Conservation (phyloP, 768 basidiomycete species). For the Calocybe gangraenosa region DNA sequence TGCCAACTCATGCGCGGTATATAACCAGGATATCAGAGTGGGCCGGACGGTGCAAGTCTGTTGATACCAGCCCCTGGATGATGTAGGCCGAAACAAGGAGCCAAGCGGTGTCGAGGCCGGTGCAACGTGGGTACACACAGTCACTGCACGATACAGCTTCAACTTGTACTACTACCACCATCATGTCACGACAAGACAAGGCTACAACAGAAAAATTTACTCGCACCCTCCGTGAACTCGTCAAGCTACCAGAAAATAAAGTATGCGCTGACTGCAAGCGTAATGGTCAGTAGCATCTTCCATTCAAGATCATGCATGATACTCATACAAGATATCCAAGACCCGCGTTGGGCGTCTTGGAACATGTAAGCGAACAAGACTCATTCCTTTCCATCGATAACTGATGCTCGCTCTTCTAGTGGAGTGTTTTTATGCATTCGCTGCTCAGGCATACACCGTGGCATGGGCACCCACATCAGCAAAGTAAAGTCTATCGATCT, state of each 20-base stretch:
- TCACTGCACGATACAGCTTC: too few relatives aligned
- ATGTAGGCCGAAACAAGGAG: too few relatives aligned
- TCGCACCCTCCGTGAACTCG: conserved; percentile 75
- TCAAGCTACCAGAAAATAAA: conserved; percentile 90
- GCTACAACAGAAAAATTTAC: conserved; percentile 79
- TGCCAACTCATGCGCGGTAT: too few relatives aligned
- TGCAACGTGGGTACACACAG: too few relatives aligned
- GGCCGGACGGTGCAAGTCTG: too few relatives aligned
- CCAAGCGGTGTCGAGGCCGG: too few relatives aligned
- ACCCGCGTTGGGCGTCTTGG: conserved; percentile 98
- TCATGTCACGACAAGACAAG: conserved; percentile 69
- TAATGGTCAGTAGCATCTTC: conserved; percentile 57
- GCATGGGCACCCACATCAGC: conserved; percentile 98
- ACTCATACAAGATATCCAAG: conserved; percentile 33
- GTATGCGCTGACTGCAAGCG: conserved; percentile 95
- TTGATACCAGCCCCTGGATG: too few relatives aligned
- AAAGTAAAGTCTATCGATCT: conserved; percentile 97
- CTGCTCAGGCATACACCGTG: conserved; percentile 95
- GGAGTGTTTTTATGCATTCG: conserved; percentile 95
- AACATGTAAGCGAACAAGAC: conserved; percentile 63
- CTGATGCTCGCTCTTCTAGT: conserved; percentile 32
- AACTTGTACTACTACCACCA: conserved; percentile 10
- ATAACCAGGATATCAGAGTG: too few relatives aligned
- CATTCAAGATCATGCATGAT: conserved; percentile 3
- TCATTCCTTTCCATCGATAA: background rate